A percentile compares a stretch with the other conserved stretches of the same genome.
Conservation (phyloP, 2,329 filamentous ascomycete genomes). For the Calonectria multiphialidica region DNA sequence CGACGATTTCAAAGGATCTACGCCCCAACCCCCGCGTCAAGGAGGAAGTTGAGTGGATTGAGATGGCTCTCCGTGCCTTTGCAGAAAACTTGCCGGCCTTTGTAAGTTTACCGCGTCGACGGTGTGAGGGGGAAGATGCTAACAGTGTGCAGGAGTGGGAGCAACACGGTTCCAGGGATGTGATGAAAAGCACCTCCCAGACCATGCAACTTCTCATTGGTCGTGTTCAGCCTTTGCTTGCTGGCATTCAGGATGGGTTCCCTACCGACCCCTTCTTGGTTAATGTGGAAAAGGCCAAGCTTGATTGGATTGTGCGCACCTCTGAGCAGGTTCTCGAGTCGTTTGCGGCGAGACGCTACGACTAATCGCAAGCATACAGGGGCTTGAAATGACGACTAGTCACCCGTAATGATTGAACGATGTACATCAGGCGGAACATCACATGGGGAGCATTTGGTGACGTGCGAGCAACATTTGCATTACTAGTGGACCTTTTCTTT, state of each 20-base stretch:
- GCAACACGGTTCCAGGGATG: slow-evolving; percentile 50
- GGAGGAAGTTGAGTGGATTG: slow-evolving; percentile 71
- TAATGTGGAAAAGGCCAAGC: slow-evolving; percentile 52
- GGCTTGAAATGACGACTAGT: not conserved
- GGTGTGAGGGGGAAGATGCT: slow-evolving; percentile 2
- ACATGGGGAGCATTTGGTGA: slow-evolving; percentile 37
- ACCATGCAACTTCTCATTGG: slow-evolving; percentile 54
- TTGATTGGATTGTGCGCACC: slow-evolving; percentile 54
- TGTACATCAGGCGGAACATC: slow-evolving; percentile 41
- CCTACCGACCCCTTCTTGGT: slow-evolving; percentile 55
- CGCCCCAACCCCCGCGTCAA: slow-evolving; percentile 63
- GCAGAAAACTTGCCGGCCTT: slow-evolving; percentile 60
- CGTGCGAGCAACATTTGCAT: slow-evolving; percentile 33
- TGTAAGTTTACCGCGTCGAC: slow-evolving; percentile 55
- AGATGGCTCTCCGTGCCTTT: slow-evolving; percentile 69
- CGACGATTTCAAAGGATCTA: slow-evolving; percentile 72
- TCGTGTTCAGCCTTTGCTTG: slow-evolving; percentile 50
- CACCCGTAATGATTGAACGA: slow-evolving; percentile 42
- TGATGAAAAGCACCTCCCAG: slow-evolving; percentile 53
- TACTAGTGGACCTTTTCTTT: slow-evolving; percentile 38
- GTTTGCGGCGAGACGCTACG: slow-evolving; percentile 47
- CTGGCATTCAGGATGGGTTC: slow-evolving; percentile 50
- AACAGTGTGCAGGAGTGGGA: slow-evolving; percentile 52
- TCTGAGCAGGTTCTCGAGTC: slow-evolving; percentile 51
- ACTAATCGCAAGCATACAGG: slow-evolving; percentile 32